Conservation (phyloP, 1,139 yeast genomes). For the Geotrichum klebahnii region DNA sequence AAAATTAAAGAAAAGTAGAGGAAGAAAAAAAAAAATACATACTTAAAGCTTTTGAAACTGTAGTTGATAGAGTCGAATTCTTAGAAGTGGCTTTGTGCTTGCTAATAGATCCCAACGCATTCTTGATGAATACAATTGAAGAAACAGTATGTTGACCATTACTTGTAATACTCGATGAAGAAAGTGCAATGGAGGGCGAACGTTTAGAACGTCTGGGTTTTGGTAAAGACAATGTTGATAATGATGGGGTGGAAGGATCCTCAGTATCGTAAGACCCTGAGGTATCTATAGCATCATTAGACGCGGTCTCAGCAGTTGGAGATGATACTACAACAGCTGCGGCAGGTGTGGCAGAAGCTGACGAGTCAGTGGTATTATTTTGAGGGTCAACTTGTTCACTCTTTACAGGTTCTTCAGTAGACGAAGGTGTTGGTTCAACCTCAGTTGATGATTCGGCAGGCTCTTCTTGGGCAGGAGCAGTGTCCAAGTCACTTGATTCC, state of each 20-base stretch:
- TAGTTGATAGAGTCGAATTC: constrained; percentile 42
- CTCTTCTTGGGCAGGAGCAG: no score
- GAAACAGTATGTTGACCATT: constrained; percentile 34
- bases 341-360: not conserved
- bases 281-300: not conserved
- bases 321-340: not conserved
- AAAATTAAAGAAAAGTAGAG: no score
- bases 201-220: constrained; percentile 25
- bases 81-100: constrained; percentile 51
- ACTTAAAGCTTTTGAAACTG: constrained; percentile 45
- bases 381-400: no score
- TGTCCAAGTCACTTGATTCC: not conserved
- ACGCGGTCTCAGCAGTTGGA: no score
- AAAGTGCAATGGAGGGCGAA: constrained; percentile 35
- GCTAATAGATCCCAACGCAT: constrained; percentile 47
- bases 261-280: not conserved
- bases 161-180: constrained; percentile 29
- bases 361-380: no score
- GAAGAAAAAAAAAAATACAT: constrained; percentile 24
- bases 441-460: no score
- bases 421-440: no score
- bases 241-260: not conserved
- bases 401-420: no score
- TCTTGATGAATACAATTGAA: constrained; percentile 45
- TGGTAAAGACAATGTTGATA: not conserved